Conservation (phyloP, 176 grass and related monocot genomes). For the Carex littledalei region DNA sequence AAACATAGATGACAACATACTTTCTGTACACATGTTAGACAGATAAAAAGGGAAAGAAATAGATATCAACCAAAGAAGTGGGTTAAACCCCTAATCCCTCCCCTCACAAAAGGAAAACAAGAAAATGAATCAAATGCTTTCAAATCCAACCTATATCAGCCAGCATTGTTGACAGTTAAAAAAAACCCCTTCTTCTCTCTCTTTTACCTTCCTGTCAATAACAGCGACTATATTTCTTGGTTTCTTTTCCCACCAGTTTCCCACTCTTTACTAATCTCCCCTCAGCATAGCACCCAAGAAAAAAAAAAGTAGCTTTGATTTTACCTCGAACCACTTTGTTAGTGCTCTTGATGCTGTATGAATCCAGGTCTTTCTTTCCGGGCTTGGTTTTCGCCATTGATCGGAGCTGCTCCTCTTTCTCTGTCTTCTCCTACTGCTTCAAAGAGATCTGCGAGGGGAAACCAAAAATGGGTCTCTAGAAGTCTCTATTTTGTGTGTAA, state of each 20-base stretch:
- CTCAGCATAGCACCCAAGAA: neutral
- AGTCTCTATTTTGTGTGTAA: neutral
- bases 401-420: constrained; percentile 5
- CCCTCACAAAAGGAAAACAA: neutral
- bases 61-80: neutral
- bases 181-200: neutral
- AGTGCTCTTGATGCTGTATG: constrained; percentile 87
- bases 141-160: neutral
- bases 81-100: neutral
- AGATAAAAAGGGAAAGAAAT: neutral
- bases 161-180: neutral
- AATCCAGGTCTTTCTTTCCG: constrained; percentile 61
- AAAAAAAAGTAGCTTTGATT: neutral
- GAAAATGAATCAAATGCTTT: neutral
- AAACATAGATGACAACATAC: neutral
- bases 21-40: neutral
- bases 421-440: constrained; percentile 13
- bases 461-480: neutral
- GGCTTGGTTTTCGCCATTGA: constrained; percentile 85
- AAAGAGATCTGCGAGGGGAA: constrained; percentile 31
- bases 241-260: neutral
- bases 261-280: neutral
- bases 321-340: constrained; percentile 80
- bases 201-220: neutral
- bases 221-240: neutral